Base-by-base conservation (phyloP, 306 rosid genomes). In the Casuarina cunninghamiana region DNA sequence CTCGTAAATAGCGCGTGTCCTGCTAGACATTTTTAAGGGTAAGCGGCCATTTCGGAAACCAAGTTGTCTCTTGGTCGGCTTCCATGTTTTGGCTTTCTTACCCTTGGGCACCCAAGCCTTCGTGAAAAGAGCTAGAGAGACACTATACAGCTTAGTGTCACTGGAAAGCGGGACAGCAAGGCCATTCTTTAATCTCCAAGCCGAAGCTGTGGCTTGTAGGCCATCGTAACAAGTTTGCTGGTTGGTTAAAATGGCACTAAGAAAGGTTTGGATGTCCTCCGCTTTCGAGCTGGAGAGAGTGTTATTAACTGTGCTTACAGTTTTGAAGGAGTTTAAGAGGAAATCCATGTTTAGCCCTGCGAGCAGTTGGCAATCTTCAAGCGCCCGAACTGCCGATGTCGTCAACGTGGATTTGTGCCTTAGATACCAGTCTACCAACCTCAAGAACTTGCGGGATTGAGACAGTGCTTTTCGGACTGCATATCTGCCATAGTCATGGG, bases 191-290 rank as follows among this genome's bases (percentile, higher is more conserved):
- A 90, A 10, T 35, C 86, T 84, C 91, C 92, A 90, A 74, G 96
- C 81, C 0, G 95, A 84, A 4, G 96, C 94, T 5, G 91, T 83
- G 12, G 89, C 86, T 71, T 88, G 88, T 6, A 94, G 77, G 39
- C 98, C 97, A 8, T 94, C 98, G 42, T 83, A 43, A 69, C 98
- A 94, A 1, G 98, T 92, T 73, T 94, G 96, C 61, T 88, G 89
- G 82, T 94, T 92, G 7, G 97, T 92, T 10, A 94, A 51, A 69
- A 90, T 87, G 39, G 91, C 97, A 50, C 98, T 94, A 11, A 94
- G 86, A 8, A 84, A 26, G 0, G 95, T 83, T 79, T 90, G 95
- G 53, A 90, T 60, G 1, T 92, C 85, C 3, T 94, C 92, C 10
- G 97, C 98, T 72, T 89, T 80, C 39, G 75, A 73, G 70, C 17